These are phyloP conservation scores for Zea luxurians DNA, from an alignment of 176 grass and related monocot species.

Conservation along the genomic window DNA sequence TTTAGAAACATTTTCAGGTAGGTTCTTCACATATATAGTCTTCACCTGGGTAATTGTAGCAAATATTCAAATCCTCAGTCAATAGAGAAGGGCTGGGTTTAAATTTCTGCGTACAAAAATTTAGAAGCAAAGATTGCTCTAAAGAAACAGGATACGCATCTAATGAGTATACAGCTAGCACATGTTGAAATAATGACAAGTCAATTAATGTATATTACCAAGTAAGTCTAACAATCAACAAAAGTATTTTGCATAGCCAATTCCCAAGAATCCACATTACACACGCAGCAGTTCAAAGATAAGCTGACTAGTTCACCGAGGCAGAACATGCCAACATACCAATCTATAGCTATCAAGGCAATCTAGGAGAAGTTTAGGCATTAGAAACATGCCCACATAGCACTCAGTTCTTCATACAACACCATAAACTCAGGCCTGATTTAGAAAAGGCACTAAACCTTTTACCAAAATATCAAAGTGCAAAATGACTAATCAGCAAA, in stretches of 20 bases:
- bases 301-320: no score
- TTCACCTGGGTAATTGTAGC: constrained; percentile 57
- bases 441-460: not conserved
- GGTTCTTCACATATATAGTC: constrained; percentile 94
- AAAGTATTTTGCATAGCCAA: not conserved
- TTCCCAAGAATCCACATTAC: not conserved
- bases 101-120: not conserved
- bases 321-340: no score
- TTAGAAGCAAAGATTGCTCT: not conserved
- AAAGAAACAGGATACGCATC: not conserved
- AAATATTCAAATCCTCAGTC: constrained; percentile 1
- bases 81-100: not conserved
- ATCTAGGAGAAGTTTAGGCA: not conserved
- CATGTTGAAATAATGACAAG: not conserved
- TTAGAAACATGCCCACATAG: not conserved
- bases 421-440: not conserved
- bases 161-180: not conserved
- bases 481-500: not conserved
- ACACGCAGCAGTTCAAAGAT: not conserved
- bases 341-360: not conserved
- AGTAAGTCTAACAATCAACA: constrained; percentile 1
- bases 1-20: constrained; percentile 81
- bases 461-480: not conserved
- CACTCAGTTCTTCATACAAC: not conserved
- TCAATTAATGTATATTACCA: not conserved